These are phyloP conservation scores for Stephania cephalantha DNA, from an alignment of 164 flowering plant genomes.

Conservation along the genomic window DNA sequence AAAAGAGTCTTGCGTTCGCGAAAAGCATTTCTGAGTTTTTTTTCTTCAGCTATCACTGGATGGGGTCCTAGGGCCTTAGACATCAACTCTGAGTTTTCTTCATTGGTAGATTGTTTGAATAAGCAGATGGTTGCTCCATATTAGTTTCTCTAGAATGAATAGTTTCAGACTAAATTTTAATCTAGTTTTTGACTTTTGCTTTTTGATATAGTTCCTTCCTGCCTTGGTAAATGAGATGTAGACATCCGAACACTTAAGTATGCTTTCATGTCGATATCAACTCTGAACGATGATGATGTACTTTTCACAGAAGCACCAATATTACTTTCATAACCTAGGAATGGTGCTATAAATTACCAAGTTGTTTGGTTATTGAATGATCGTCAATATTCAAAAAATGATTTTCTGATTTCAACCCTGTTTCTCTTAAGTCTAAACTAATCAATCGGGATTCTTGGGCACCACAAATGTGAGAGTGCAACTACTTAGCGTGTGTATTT, in stretches of 20 bases:
- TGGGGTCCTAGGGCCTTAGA: slow-evolving; percentile 45
- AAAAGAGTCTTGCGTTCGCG: slow-evolving; percentile 59
- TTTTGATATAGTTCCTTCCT: slow-evolving; percentile 15
- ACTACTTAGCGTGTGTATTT: background rate
- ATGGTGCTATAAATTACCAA: background rate
- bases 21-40: slow-evolving; percentile 76
- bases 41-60: slow-evolving; percentile 64
- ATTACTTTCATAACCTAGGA: background rate
- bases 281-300: background rate
- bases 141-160: slow-evolving; percentile 6
- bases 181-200: slow-evolving; percentile 70
- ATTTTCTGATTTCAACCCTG: background rate
- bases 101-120: slow-evolving; percentile 66
- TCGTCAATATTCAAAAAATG: background rate
- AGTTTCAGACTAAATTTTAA: slow-evolving; percentile 82
- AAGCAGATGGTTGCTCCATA: slow-evolving; percentile 18
- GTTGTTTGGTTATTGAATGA: background rate
- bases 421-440: background rate
- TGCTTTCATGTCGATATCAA: background rate
- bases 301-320: background rate
- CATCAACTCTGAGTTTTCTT: slow-evolving; percentile 60
- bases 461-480: background rate
- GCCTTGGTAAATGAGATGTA: background rate
- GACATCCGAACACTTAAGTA: background rate
- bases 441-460: background rate